Percentiles rank a stretch among this genome's conserved stretches.
phyloP scores from a whole-genome alignment of 1,284 basidiomycete genomes.

The Irpex sp. region DNA sequence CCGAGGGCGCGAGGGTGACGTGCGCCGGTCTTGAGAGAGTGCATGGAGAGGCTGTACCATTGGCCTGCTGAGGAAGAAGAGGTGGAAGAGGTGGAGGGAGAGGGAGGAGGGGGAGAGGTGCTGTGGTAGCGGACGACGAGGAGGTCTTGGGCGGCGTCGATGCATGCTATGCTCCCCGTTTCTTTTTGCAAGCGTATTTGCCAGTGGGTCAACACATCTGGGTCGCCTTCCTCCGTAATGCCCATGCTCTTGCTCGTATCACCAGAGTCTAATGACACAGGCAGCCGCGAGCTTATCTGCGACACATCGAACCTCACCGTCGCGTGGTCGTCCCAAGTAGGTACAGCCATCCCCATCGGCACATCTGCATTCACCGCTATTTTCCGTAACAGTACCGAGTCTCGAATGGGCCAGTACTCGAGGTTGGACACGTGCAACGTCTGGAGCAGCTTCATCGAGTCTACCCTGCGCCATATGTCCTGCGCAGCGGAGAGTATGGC shows the following conservation, averaged over 20 bases:
- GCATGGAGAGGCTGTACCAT: background rate
- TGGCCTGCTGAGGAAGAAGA: background rate
- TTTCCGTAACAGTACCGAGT: background rate
- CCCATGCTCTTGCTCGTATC: too few relatives aligned
- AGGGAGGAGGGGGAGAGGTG: too few relatives aligned
- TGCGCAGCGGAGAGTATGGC: background rate
- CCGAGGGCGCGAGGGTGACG: background rate
- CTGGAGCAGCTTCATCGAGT: background rate
- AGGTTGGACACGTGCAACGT: background rate
- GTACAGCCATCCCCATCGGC: too few relatives aligned
- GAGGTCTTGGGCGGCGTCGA: background rate
- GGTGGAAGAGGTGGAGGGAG: too few relatives aligned
- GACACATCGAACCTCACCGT: background rate
- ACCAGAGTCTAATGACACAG: too few relatives aligned
- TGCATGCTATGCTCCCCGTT: background rate
- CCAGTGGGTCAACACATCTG: background rate
- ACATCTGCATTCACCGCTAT: background rate
- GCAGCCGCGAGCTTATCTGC: background rate
- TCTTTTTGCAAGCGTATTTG: background rate
- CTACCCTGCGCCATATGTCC: background rate
- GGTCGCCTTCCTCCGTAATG: too few relatives aligned
- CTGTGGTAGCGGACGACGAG: background rate
- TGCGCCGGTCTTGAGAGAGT: slow-evolving; percentile 2
- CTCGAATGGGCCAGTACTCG: background rate
- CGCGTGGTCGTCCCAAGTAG: background rate